A percentile compares a stretch with the other conserved stretches of the same genome.
Evolutionary conservation across 2,329 filamentous ascomycete genomes (phyloP).

Genomic region (Aureobasidium uvarum): DNA sequence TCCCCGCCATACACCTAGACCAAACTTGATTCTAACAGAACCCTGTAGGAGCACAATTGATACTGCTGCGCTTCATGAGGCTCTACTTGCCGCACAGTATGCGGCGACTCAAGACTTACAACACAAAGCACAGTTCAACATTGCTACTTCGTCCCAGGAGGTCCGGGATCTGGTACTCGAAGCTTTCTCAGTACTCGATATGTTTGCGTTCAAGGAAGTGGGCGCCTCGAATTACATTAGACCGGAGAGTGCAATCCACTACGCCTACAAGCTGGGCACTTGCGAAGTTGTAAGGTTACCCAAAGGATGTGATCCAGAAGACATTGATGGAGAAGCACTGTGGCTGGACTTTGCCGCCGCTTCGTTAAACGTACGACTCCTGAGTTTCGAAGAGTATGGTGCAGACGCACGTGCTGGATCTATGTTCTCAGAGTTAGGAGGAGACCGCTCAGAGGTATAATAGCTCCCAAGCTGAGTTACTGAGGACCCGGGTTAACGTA

Average conservation of each 20-base stretch:
- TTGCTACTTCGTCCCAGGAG: not conserved
- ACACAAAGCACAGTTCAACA: not conserved
- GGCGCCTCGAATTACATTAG: not conserved
- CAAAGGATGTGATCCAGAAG: not conserved
- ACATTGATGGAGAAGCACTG: not conserved
- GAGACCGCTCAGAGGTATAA: not conserved
- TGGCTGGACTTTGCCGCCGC: not conserved
- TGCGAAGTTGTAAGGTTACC: not conserved
- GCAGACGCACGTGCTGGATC: not conserved
- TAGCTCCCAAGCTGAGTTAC: not conserved
- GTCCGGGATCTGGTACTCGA: not conserved
- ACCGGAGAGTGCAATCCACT: not conserved
- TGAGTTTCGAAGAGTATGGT: not conserved
- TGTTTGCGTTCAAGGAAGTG: not conserved
- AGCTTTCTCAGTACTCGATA: not conserved
- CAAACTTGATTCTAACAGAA: not conserved
- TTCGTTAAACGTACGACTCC: not conserved
- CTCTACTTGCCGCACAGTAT: not conserved
- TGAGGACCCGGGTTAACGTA: not conserved
- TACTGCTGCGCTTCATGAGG: not conserved
- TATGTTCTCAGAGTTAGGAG: not conserved
- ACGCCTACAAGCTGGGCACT: not conserved
- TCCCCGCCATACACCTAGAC: not conserved
- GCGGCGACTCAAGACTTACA: not conserved
- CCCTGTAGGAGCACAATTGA: not conserved